Percentiles rank a stretch among this genome's conserved stretches.
These are phyloP conservation scores for Penicillium psychrofluorescens DNA, from an alignment of 495 filamentous ascomycete species.

Conservation along the genomic window DNA sequence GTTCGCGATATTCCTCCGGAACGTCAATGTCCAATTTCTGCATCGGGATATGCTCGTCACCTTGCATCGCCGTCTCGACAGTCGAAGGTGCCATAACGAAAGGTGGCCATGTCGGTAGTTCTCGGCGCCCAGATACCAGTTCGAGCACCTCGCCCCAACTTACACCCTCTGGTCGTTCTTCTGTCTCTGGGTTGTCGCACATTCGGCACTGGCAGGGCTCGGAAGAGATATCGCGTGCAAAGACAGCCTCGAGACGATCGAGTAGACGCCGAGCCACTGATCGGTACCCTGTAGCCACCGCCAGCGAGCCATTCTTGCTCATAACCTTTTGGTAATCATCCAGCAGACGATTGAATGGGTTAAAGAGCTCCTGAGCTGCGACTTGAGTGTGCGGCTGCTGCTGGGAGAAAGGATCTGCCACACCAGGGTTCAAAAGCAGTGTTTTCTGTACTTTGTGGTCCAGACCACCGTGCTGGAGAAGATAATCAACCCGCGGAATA, in stretches of 20 bases:
- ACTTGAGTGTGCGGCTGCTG: constrained; percentile 24
- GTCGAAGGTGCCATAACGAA: constrained; percentile 57
- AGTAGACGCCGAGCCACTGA: constrained; percentile 87
- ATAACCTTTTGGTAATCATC: constrained; percentile 83
- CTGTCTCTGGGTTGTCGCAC: constrained; percentile 55
- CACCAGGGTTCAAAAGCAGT: constrained; percentile 45
- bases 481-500: constrained; percentile 79
- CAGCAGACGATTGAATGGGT: constrained; percentile 69
- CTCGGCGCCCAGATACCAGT: constrained; percentile 76
- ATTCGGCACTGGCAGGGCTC: constrained; percentile 74
- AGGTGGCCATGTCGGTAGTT: constrained; percentile 81
- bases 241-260: constrained; percentile 90
- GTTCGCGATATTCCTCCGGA: constrained; percentile 80
- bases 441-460: constrained; percentile 55
- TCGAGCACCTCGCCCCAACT: constrained; percentile 97
- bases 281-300: constrained; percentile 91
- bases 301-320: constrained; percentile 74
- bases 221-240: constrained; percentile 80
- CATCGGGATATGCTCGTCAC: constrained; percentile 53
- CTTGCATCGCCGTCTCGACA: constrained; percentile 47
- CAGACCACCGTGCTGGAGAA: constrained; percentile 80
- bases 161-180: constrained; percentile 57
- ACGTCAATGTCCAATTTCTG: constrained; percentile 86
- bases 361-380: constrained; percentile 60
- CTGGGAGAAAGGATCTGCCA: constrained; percentile 36